Evolutionary conservation across 2,329 filamentous ascomycete species (phyloP).

Genomic region (Xylaria sp.): DNA sequence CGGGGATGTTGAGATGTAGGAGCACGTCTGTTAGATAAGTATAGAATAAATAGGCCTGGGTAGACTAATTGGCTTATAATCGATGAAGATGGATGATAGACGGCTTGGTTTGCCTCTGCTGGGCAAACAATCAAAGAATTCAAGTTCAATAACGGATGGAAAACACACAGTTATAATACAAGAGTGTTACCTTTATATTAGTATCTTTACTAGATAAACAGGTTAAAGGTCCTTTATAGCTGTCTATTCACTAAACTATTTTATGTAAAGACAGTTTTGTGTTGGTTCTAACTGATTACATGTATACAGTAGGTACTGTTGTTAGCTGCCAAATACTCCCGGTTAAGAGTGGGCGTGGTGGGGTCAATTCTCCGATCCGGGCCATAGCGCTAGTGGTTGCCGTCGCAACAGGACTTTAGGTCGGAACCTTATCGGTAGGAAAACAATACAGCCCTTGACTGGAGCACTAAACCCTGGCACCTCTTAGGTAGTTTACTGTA

Average conservation of each 20-base stretch:
- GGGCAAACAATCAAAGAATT: background rate
- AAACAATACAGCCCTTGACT: slow-evolving; percentile 31
- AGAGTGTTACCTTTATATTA: background rate
- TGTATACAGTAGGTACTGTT: background rate
- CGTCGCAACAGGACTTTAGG: slow-evolving; percentile 14
- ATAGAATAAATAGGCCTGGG: background rate
- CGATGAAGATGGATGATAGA: background rate
- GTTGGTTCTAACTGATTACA: background rate
- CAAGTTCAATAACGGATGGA: background rate
- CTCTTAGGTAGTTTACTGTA: background rate
- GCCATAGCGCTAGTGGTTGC: slow-evolving; percentile 21
- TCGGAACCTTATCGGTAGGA: background rate
- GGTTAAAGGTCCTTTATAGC: background rate
- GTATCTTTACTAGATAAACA: background rate
- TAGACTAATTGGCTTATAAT: background rate
- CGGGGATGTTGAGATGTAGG: background rate
- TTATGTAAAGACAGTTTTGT: background rate
- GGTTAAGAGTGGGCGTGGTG: background rate
- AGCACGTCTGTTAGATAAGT: background rate
- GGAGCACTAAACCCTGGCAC: background rate
- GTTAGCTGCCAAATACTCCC: background rate
- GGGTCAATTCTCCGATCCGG: slow-evolving; percentile 3
- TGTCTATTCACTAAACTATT: background rate
- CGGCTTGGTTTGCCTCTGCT: background rate
- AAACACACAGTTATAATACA: background rate